A percentile compares a stretch with the other conserved stretches of the same genome.
phyloP scores from a whole-genome alignment of 495 filamentous ascomycete genomes.

The Penicillium salamii region DNA sequence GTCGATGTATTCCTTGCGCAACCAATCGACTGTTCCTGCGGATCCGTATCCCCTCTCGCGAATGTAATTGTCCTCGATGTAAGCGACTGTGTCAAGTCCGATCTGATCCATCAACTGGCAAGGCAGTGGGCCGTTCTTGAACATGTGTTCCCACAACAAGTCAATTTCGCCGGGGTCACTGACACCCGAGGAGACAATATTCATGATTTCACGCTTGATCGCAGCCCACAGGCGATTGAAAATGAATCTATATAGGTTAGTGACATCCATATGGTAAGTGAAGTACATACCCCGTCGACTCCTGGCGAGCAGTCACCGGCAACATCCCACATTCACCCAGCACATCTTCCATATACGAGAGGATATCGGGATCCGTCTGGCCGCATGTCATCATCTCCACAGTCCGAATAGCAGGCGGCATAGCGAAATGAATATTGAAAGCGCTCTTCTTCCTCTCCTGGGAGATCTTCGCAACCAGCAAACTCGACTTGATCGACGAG shows the following conservation, averaged over 20 bases:
- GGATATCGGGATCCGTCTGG: constrained; percentile 40
- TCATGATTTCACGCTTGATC: constrained; percentile 51
- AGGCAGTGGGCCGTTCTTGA: constrained; percentile 21
- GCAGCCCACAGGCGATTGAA: constrained; percentile 60
- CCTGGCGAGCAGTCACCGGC: constrained; percentile 34
- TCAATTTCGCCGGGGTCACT: constrained; percentile 48
- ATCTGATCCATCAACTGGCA: constrained; percentile 33
- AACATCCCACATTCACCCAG: constrained; percentile 40
- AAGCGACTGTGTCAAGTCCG: constrained; percentile 33
- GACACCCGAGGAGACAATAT: constrained; percentile 50
- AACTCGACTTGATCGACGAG: constrained; percentile 27
- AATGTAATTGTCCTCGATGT: constrained; percentile 43
- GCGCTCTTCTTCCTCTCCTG: constrained; percentile 15
- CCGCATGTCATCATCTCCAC: constrained; percentile 59
- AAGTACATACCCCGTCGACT: constrained; percentile 46
- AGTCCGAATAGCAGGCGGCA: constrained; percentile 45
- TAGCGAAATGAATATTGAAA: constrained; percentile 52
- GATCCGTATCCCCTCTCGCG: constrained; percentile 26
- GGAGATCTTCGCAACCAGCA: constrained; percentile 21
- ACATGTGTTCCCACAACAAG: constrained; percentile 32
- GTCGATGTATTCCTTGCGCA: constrained; percentile 31
- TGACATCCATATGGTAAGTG: neutral
- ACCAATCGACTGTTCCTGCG: constrained; percentile 32
- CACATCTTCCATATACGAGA: constrained; percentile 39
- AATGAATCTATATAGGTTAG: constrained; percentile 37